These are phyloP conservation scores for Sambucus nigra DNA, from an alignment of 129 eudicot genomes.

Conservation along the genomic window DNA sequence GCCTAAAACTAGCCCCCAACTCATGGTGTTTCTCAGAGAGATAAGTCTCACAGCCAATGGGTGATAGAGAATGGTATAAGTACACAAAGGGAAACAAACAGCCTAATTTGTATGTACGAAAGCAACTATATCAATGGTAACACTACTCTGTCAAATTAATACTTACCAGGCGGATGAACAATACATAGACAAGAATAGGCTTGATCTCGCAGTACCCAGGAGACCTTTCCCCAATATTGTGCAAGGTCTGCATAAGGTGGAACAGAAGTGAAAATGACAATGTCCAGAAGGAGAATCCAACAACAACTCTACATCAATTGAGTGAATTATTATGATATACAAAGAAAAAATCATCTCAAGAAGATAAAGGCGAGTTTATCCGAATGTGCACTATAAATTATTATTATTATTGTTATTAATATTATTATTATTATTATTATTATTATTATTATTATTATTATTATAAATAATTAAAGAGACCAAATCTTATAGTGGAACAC, in stretches of 20 bases:
- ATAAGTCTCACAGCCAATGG: too few relatives aligned
- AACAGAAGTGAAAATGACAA: not conserved
- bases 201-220: slow-evolving; percentile 93
- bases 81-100: too few relatives aligned
- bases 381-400: not conserved
- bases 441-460: too few relatives aligned
- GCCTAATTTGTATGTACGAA: too few relatives aligned
- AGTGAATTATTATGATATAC: not conserved
- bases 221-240: slow-evolving; percentile 84
- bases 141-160: slow-evolving; percentile 4
- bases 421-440: too few relatives aligned
- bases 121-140: too few relatives aligned
- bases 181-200: slow-evolving; percentile 80
- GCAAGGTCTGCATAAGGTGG: slow-evolving; percentile 52
- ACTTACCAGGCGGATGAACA: slow-evolving; percentile 96
- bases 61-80: too few relatives aligned
- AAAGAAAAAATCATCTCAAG: not conserved
- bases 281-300: slow-evolving; percentile 5
- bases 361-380: not conserved
- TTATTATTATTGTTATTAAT: too few relatives aligned
- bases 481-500: too few relatives aligned
- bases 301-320: not conserved
- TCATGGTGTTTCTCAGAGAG: too few relatives aligned
- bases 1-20: too few relatives aligned
- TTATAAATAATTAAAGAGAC: too few relatives aligned